Percentiles rank a stretch among this genome's conserved stretches.
Evolutionary conservation across 441 rosid genomes (phyloP).

Genomic region (Jatropha podagrica): DNA sequence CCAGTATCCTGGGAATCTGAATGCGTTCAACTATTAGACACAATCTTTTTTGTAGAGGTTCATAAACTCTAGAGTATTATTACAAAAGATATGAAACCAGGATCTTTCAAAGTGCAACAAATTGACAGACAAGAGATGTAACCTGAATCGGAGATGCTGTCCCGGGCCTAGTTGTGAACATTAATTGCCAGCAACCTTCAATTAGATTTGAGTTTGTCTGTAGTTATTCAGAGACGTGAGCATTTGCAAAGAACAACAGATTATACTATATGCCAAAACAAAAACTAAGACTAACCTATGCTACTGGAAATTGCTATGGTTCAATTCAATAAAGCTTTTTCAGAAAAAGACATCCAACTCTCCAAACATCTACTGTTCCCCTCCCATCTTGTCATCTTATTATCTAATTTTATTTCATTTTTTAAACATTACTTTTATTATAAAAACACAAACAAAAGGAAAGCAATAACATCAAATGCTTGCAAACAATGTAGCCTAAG

Average conservation of each 20-base stretch:
- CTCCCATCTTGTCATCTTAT: too few relatives aligned
- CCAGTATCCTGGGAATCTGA: background rate
- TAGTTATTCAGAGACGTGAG: conserved; percentile 9
- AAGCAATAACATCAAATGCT: background rate
- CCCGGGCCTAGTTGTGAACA: conserved; percentile 95
- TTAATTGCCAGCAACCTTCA: conserved; percentile 88
- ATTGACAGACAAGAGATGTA: conserved; percentile 3
- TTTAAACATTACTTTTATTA: background rate
- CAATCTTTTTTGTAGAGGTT: background rate
- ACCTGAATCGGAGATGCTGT: conserved; percentile 98
- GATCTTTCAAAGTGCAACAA: background rate
- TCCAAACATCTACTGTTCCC: background rate
- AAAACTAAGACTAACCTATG: background rate
- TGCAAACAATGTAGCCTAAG: background rate
- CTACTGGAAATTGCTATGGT: background rate
- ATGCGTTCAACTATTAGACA: background rate
- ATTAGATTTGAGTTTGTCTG: conserved; percentile 74
- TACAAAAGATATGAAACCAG: background rate
- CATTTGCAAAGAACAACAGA: conserved; percentile 1
- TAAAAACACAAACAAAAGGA: background rate
- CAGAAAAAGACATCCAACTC: background rate
- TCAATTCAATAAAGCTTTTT: background rate
- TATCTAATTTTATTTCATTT: too few relatives aligned
- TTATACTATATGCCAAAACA: background rate
- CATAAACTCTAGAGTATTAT: background rate